Percentiles rank a stretch among this genome's conserved stretches.
phyloP scores from a whole-genome alignment of 768 basidiomycete genomes.

The Lepiota venenata region DNA sequence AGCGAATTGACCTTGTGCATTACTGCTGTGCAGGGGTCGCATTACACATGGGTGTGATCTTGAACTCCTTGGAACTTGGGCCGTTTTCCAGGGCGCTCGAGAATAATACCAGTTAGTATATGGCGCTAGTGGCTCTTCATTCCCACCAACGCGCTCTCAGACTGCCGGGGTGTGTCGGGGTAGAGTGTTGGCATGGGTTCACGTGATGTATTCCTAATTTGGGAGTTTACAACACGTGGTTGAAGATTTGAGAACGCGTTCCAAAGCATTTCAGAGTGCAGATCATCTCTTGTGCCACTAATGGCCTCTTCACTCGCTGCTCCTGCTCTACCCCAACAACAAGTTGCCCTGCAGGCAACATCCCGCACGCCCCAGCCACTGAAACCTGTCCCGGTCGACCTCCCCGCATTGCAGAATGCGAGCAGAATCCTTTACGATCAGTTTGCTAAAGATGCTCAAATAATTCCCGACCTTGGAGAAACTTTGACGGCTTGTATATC shows the following conservation, averaged over 20 bases:
- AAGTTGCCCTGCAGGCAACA: conserved; percentile 11
- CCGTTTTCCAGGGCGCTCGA: conserved; percentile 5
- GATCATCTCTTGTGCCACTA: neutral
- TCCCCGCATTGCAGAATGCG: conserved; percentile 61
- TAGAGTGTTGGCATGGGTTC: conserved; percentile 16
- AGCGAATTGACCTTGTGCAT: conserved; percentile 31
- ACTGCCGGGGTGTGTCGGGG: conserved; percentile 25
- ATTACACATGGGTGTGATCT: conserved; percentile 25
- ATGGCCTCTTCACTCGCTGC: conserved; percentile 13
- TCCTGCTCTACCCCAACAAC: conserved; percentile 16
- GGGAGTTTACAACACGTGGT: conserved; percentile 5
- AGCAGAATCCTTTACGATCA: conserved; percentile 66
- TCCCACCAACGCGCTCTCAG: conserved; percentile 24
- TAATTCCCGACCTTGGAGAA: conserved; percentile 74
- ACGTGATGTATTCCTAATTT: conserved; percentile 2
- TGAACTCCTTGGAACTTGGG: neutral
- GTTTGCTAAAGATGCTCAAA: conserved; percentile 68
- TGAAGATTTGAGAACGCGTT: conserved; percentile 11
- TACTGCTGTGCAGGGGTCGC: conserved; percentile 33
- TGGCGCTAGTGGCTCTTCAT: no score
- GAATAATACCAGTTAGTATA: no score
- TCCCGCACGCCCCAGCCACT: conserved; percentile 22
- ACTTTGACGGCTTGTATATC: conserved; percentile 56
- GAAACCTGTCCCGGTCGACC: conserved; percentile 46
- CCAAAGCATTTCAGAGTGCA: neutral